Conservation (phyloP, 2,329 filamentous ascomycete genomes). For the Rhynchosporium graminicola region DNA sequence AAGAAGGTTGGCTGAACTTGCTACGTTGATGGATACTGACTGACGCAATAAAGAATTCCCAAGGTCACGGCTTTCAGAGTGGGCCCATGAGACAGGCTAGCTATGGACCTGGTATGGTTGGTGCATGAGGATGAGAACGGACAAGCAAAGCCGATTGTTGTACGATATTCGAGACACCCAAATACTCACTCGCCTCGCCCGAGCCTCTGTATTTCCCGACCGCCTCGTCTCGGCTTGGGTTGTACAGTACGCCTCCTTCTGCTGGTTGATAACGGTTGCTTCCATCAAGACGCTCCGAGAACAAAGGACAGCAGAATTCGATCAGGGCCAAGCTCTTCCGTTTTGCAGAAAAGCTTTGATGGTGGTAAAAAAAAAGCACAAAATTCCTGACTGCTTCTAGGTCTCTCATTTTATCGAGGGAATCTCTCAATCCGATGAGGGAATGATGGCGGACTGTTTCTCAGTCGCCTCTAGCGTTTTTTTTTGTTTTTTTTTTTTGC, state of each 20-base stretch:
- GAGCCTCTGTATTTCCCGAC: background rate
- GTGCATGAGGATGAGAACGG: slow-evolving; percentile 8
- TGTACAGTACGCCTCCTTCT: background rate
- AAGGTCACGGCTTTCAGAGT: slow-evolving; percentile 33
- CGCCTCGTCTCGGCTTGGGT: background rate
- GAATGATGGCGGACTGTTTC: slow-evolving; percentile 18
- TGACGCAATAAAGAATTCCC: slow-evolving; percentile 36
- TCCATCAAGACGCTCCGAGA: background rate
- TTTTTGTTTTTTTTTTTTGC: slow-evolving; percentile 14
- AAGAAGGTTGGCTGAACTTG: slow-evolving; percentile 57
- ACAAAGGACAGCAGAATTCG: slow-evolving; percentile 1
- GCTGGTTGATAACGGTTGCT: slow-evolving; percentile 9
- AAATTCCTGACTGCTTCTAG: background rate
- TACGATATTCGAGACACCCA: slow-evolving; percentile 14
- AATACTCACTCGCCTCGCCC: background rate
- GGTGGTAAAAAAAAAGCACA: background rate
- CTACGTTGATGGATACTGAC: slow-evolving; percentile 21
- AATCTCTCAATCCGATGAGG: background rate
- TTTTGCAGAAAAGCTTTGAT: background rate
- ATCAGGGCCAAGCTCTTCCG: background rate
- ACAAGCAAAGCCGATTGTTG: background rate
- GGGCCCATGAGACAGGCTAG: slow-evolving; percentile 41
- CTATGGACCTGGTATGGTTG: slow-evolving; percentile 54
- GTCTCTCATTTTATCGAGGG: slow-evolving; percentile 11
- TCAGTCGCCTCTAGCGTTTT: slow-evolving; percentile 23